A percentile compares a stretch with the other conserved stretches of the same genome.
Evolutionary conservation across 192 early-diverging fungal species (phyloP).

Genomic region (Globomyces pollinis-pini): DNA sequence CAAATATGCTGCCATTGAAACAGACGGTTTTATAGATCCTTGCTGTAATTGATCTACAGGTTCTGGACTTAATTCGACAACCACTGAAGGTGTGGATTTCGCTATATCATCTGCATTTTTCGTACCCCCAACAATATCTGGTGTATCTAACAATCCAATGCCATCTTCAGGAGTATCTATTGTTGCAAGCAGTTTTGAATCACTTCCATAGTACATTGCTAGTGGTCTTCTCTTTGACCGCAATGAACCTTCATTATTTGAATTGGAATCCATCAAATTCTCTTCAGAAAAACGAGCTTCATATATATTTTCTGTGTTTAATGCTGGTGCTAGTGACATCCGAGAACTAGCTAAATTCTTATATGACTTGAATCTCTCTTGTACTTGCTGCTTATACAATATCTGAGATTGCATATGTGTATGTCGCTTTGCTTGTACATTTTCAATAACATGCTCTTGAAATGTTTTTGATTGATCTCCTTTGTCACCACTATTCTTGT

Average conservation of each 20-base stretch:
- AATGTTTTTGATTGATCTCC: not conserved
- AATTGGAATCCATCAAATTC: conserved; percentile 8
- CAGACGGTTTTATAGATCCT: not conserved
- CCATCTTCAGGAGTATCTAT: not conserved
- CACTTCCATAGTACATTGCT: not conserved
- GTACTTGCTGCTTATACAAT: not conserved
- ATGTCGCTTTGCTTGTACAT: conserved; percentile 7
- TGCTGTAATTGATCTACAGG: not conserved
- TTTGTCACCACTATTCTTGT: not conserved
- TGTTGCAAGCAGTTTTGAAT: not conserved
- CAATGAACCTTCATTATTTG: not conserved
- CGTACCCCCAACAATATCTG: not conserved
- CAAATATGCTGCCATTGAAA: not conserved
- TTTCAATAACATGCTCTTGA: conserved; percentile 12
- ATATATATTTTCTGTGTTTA: conserved; percentile 9
- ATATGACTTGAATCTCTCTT: not conserved
- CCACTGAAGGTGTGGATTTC: no score
- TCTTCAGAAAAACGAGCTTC: conserved; percentile 6
- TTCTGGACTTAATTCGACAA: not conserved
- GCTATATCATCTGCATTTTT: not conserved
- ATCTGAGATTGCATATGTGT: not conserved
- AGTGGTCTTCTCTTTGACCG: not conserved
- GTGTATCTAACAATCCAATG: not conserved
- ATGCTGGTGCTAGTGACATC: conserved; percentile 15
- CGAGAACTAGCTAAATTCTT: not conserved